Evolutionary conservation across 768 basidiomycete genomes (phyloP).

Genomic region (Pleurotus tuoliensis): DNA sequence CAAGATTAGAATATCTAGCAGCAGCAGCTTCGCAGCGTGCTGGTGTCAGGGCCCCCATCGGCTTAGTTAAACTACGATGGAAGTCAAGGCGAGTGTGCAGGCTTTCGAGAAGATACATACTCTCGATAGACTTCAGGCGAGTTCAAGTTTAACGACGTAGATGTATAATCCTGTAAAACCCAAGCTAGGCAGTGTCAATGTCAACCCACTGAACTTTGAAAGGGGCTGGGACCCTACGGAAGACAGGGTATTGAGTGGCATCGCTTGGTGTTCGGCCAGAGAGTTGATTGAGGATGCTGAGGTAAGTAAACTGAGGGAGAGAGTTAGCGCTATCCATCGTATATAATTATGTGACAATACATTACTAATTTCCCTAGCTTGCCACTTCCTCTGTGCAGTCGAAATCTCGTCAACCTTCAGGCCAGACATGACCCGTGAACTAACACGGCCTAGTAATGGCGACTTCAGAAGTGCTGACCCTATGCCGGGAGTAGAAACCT

Average conservation of each 20-base stretch:
- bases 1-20: slow-evolving; percentile 68
- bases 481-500: slow-evolving; percentile 42
- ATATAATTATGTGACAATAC: slow-evolving; percentile 32
- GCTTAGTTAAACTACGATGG: slow-evolving; percentile 61
- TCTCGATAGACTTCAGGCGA: slow-evolving; percentile 66
- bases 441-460: slow-evolving; percentile 50
- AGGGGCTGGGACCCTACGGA: slow-evolving; percentile 47
- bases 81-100: neutral
- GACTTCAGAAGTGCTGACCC: slow-evolving; percentile 37
- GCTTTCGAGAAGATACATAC: slow-evolving; percentile 37
- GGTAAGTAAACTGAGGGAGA: slow-evolving; percentile 70
- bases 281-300: slow-evolving; percentile 86
- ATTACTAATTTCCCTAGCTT: slow-evolving; percentile 87
- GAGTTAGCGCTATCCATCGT: neutral
- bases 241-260: slow-evolving; percentile 92
- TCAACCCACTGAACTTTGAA: neutral
- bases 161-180: slow-evolving; percentile 84
- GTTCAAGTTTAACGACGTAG: slow-evolving; percentile 60
- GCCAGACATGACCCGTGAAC: slow-evolving; percentile 46
- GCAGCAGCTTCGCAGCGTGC: slow-evolving; percentile 72
- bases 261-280: slow-evolving; percentile 93
- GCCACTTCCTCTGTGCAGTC: slow-evolving; percentile 80
- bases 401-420: slow-evolving; percentile 58
- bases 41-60: slow-evolving; percentile 87
- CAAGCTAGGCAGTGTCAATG: slow-evolving; percentile 54